Evolutionary conservation across 257 asterid genomes (phyloP), one percentile per base, ranked within the genome.

Genomic region (Solanum arcanum): DNA sequence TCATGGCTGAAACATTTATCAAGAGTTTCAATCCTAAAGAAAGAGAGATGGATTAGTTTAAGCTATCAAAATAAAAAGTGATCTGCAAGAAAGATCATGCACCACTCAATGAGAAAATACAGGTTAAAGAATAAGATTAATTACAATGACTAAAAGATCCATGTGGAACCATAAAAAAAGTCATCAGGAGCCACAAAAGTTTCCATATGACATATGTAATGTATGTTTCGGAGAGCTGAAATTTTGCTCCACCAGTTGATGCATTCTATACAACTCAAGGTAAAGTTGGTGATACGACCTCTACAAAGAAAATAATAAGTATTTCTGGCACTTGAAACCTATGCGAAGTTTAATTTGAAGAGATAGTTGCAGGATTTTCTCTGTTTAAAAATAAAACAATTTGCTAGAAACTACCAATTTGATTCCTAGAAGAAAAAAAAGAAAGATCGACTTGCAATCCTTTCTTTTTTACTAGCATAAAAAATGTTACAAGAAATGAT

Each of bases 1-100:
- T 93, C 97, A 44, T 93, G 96, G 93, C 98, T 87, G 94, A 97
- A 97, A 89, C 98, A 97, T 93, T 92, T 93, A 91, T 97, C 95
- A 60, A 97, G 87, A 80, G 89, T 89, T 86, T 74, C 87, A 84
- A 95, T 94, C 98, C 99, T 97, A 90, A 86, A 64, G 88, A 91
- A 90, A 73, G 37, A n/a, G 39, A 29, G 75, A 83, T 75, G 73
- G 72, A 91, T 91, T 82, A 91, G 89, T 73, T 80, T 21, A 69
- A 84, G 86, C 74, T 35, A 31, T 52, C 82, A 69, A 29, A 41
- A 85, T 42, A 68, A 56, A 18, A 16, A 85, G 46, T 27, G 59
- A 85, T 27, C 77, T 70, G 60, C 70, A 86, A 86, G 31, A 49
- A 70, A 27, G 76, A 25, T 42, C 70, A 52, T 2, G 41, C 27